A percentile compares a stretch with the other conserved stretches of the same genome.
These are phyloP conservation scores for Arthromyces matolae DNA, from an alignment of 768 basidiomycete genomes.

Conservation along the genomic window DNA sequence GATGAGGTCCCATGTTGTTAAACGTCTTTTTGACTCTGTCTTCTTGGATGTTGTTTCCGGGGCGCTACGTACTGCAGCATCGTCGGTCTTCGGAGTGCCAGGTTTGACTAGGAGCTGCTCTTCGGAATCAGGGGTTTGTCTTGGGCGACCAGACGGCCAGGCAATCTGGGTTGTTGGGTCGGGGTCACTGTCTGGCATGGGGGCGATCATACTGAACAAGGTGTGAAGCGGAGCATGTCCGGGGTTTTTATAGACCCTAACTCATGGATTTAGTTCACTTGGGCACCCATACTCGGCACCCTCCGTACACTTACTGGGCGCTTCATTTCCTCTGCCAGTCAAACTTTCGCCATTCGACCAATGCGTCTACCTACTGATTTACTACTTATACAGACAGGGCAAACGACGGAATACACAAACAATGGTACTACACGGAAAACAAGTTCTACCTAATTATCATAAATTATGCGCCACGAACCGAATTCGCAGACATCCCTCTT, in stretches of 20 bases:
- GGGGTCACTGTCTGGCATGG: conserved; percentile 55
- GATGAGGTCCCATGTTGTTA: conserved; percentile 69
- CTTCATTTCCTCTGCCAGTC: conserved; percentile 7
- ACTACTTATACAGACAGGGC: conserved; percentile 16
- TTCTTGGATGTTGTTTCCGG: conserved; percentile 18
- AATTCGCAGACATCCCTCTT: conserved; percentile 50
- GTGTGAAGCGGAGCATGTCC: conserved; percentile 21
- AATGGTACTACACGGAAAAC: conserved; percentile 22
- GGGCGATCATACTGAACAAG: conserved; percentile 51
- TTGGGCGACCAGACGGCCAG: conserved; percentile 55
- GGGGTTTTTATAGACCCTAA: conserved; percentile 10
- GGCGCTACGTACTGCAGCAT: conserved; percentile 9
- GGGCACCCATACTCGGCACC: conserved; percentile 22
- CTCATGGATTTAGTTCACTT: conserved; percentile 7
- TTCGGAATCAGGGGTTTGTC: conserved; percentile 17
- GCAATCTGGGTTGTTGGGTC: conserved; percentile 79
- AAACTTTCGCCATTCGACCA: conserved; percentile 3
- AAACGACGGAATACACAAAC: conserved; percentile 21
- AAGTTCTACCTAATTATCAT: conserved; percentile 20
- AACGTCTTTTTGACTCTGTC: conserved; percentile 29
- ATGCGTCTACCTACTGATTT: conserved; percentile 3
- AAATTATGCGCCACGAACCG: conserved; percentile 42
- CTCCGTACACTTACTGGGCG: conserved; percentile 14
- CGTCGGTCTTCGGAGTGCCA: conserved; percentile 9
- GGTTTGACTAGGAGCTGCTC: conserved; percentile 2